Percentiles rank a stretch among this genome's conserved stretches.
phyloP scores from a whole-genome alignment of 331 rosid genomes.

The Phaseolus coccineus region DNA sequence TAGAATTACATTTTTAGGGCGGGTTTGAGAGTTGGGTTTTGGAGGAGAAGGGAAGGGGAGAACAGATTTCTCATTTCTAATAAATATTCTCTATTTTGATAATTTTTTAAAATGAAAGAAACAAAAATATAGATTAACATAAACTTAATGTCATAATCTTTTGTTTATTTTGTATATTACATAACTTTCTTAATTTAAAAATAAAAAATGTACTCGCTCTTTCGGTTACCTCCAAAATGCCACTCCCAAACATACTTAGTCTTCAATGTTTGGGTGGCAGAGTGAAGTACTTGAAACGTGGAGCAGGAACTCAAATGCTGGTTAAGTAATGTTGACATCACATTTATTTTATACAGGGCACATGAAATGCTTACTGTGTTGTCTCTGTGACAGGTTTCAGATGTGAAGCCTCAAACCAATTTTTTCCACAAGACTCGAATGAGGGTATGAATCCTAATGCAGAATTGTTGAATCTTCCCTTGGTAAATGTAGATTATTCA shows the following conservation, averaged over 20 bases:
- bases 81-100: neutral
- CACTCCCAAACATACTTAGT: neutral
- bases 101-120: neutral
- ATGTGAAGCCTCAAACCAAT: conserved; percentile 60
- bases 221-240: neutral
- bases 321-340: conserved; percentile 20
- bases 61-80: neutral
- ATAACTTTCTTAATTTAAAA: neutral
- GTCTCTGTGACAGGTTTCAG: conserved; percentile 65
- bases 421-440: conserved; percentile 79
- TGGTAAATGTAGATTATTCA: conserved; percentile 11
- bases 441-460: conserved; percentile 58
- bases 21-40: neutral
- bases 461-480: conserved; percentile 31
- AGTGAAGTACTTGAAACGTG: conserved; percentile 12
- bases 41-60: neutral
- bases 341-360: conserved; percentile 26
- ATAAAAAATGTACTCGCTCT: neutral
- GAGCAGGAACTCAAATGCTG: neutral
- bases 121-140: neutral
- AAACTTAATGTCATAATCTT: neutral
- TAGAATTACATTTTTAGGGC: conserved; percentile 34
- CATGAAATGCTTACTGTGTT: conserved; percentile 41
- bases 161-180: neutral
- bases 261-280: conserved; percentile 14